These are phyloP conservation scores for Magnolia changhungtana DNA, from an alignment of 164 flowering plant genomes.

Conservation along the genomic window DNA sequence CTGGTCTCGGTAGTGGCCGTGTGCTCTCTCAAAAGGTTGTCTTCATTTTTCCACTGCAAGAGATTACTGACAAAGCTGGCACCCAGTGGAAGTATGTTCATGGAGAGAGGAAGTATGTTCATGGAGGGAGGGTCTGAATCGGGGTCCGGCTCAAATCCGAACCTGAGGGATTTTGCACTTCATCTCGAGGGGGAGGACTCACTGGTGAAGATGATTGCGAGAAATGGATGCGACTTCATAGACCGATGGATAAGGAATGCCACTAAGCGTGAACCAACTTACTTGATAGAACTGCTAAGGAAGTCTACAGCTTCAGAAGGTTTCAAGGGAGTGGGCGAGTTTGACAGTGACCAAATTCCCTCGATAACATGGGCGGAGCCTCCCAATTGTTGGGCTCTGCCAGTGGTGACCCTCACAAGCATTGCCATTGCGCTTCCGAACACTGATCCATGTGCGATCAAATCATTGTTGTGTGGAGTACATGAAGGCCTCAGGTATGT, in stretches of 20 bases:
- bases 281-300: slow-evolving; percentile 43
- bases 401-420: slow-evolving; percentile 56
- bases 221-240: slow-evolving; percentile 29
- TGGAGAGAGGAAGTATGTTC: too few species aligned
- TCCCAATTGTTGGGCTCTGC: slow-evolving; percentile 65
- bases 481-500: slow-evolving; percentile 47
- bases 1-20: slow-evolving; percentile 30
- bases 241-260: slow-evolving; percentile 37
- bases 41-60: background rate
- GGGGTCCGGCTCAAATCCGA: slow-evolving; percentile 26
- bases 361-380: slow-evolving; percentile 39
- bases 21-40: slow-evolving; percentile 16
- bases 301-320: slow-evolving; percentile 12
- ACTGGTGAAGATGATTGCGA: slow-evolving; percentile 41
- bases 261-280: slow-evolving; percentile 35
- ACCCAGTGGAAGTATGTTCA: background rate
- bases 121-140: too few species aligned
- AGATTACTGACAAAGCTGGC: background rate
- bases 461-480: slow-evolving; percentile 27
- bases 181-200: slow-evolving; percentile 63
- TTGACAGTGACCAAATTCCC: slow-evolving; percentile 46
- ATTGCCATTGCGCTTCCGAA: slow-evolving; percentile 55
- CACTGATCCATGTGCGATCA: slow-evolving; percentile 12
- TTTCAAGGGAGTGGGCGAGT: slow-evolving; percentile 40
- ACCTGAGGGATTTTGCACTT: slow-evolving; percentile 23